Base-by-base conservation (phyloP, 208 protist genomes). In the Trypanosoma grayi region DNA sequence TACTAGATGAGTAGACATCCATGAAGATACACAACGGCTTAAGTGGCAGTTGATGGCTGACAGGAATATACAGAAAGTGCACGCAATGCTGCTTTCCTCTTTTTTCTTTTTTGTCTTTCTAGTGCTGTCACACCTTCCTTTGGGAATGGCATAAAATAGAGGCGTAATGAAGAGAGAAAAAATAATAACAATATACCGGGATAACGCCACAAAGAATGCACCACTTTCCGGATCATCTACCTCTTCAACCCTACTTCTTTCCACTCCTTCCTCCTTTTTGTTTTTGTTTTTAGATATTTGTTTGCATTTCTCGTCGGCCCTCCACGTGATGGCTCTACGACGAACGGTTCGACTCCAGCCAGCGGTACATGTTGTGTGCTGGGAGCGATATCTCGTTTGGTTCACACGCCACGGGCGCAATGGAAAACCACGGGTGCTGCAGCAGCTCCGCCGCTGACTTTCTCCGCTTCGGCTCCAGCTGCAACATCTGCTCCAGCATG, bases 401-500 rank as follows among this genome's bases (percentile, higher is more conserved):
- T 20, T 46, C 46, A 59, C 83, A 95, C 50, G 77, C 67, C 14
- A 70, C 60, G 0, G 88, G 88, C 9, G 74, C 65, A 8, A 59
- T 70, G 14, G 50, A 69, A 50, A 97, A 97, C 81, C 87, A 97
- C 14, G 24, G 22, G 66, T 96, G 75, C 9, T 63, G 47, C 41
- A 95, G 48, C 8, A 93, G 74, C 5, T 70, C 59, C 24, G 65
- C 68, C 5, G 86, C 83, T 3, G 66, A 66, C 14, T 70, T 58
- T 20, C 93, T 78, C 39, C 85, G 47, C 0, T 46, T 41, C 8
- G 93, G 93, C 51, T 96, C 79, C 53, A 81, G 73, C 50, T 75
- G 73, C 13, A 97, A 72, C 75, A 96, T 83, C n/a, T 75, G 54
- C n/a, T 52, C 54, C 57, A 97, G 51, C 60, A 97, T 87, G 4